Percentiles rank a stretch among this genome's conserved stretches.
Conservation (phyloP, 2,329 filamentous ascomycete genomes). For the Aspergillus neotritici region DNA sequence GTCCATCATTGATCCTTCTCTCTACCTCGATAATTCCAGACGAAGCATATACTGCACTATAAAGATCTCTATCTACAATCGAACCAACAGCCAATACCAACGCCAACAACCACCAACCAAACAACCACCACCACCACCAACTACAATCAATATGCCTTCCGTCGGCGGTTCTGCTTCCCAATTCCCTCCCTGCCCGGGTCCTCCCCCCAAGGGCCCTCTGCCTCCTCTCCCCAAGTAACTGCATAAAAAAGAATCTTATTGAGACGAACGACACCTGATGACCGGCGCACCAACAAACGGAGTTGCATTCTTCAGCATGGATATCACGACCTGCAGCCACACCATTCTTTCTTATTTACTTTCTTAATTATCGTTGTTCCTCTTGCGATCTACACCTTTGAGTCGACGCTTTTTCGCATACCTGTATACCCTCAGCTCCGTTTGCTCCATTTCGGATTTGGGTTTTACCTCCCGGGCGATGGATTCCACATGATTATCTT, state of each 20-base stretch:
- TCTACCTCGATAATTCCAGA: conserved; percentile 4
- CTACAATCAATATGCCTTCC: conserved; percentile 30
- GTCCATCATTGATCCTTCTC: conserved; percentile 7
- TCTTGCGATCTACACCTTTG: conserved; percentile 22
- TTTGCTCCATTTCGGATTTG: not conserved
- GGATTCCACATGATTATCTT: too few relatives aligned
- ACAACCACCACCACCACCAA: conserved; percentile 2
- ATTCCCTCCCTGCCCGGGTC: conserved; percentile 36
- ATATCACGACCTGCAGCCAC: conserved; percentile 29
- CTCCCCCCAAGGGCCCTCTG: conserved; percentile 36
- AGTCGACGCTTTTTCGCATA: too few relatives aligned
- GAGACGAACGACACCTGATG: conserved; percentile 21
- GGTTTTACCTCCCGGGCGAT: too few relatives aligned
- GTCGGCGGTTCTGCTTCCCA: conserved; percentile 28
- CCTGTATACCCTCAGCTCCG: too few relatives aligned
- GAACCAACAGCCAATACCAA: conserved; percentile 4
- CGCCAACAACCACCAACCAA: conserved; percentile 1
- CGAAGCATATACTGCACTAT: not conserved
- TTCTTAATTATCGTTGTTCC: too few relatives aligned
- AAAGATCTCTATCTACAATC: not conserved
- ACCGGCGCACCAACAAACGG: conserved; percentile 22
- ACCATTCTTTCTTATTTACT: too few relatives aligned
- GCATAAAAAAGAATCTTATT: conserved; percentile 11
- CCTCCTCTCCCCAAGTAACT: conserved; percentile 36
- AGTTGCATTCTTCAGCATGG: conserved; percentile 22